Percentiles rank a stretch among this genome's conserved stretches.
Evolutionary conservation across 2,329 filamentous ascomycete species (phyloP).

Genomic region (Dactylella cylindrospora): DNA sequence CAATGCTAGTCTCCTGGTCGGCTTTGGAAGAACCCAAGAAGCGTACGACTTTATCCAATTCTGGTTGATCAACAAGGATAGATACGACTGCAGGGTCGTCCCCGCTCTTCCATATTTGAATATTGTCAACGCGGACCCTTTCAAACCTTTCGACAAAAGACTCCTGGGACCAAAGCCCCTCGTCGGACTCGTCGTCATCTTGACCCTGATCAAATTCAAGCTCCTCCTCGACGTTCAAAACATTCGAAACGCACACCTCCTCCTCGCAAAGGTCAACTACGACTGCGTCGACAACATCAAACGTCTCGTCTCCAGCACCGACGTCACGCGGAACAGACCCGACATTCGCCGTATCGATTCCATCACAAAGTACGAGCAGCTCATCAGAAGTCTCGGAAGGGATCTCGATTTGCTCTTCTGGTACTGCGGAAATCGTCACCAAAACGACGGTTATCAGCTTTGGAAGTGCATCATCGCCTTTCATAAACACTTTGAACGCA

Average conservation of each 20-base stretch:
- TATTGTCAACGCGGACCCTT: conserved; percentile 3
- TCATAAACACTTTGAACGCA: too few species aligned
- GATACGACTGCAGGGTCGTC: conserved; percentile 11
- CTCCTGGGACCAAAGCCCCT: not conserved
- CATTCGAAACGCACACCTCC: conserved; percentile 13
- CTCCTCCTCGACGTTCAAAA: conserved; percentile 5
- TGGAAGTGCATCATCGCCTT: too few species aligned
- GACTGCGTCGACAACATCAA: conserved; percentile 12
- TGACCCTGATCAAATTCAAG: conserved; percentile 21
- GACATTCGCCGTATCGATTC: conserved; percentile 4
- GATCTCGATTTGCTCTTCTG: conserved; percentile 11
- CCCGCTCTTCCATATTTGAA: conserved; percentile 4
- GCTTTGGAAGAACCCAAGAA: not conserved
- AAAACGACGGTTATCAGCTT: too few species aligned
- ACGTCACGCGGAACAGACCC: not conserved
- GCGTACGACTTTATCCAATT: conserved; percentile 25
- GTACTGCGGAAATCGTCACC: too few species aligned
- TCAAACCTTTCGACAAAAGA: not conserved
- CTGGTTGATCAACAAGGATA: conserved; percentile 16
- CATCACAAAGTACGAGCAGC: not conserved
- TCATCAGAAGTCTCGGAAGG: conserved; percentile 1
- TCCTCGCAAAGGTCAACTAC: conserved; percentile 2
- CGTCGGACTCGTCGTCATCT: too few species aligned
- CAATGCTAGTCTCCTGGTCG: conserved; percentile 16
- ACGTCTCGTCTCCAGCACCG: not conserved